Percentiles rank a stretch among this genome's conserved stretches.
Evolutionary conservation across 106 monocot genomes (phyloP).

Genomic region (Apostasia ramifera): DNA sequence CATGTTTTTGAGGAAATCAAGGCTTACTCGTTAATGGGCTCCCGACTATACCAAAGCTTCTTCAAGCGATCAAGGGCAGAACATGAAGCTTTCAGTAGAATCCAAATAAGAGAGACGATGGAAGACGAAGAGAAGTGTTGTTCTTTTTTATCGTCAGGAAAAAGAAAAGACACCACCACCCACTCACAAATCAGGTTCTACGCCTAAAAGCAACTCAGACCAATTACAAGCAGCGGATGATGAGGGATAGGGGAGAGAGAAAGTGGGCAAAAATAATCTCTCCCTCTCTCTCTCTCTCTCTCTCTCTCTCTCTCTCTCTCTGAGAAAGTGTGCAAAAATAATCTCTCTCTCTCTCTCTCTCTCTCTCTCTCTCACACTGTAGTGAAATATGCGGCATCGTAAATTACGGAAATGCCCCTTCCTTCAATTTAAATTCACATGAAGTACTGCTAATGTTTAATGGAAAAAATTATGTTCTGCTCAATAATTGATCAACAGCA

Average conservation of each 20-base stretch:
- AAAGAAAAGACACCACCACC: slow-evolving; percentile 18
- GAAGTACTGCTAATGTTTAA: too few species aligned
- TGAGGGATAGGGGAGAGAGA: background rate
- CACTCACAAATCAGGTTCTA: slow-evolving; percentile 48
- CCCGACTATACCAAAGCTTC: background rate
- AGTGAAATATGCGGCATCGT: too few species aligned
- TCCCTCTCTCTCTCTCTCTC: too few species aligned
- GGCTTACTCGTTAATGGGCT: slow-evolving; percentile 13
- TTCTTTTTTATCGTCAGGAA: background rate
- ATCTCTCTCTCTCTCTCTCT: too few species aligned
- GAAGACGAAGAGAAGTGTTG: background rate
- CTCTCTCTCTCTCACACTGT: too few species aligned
- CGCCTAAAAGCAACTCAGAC: slow-evolving; percentile 24
- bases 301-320: too few species aligned
- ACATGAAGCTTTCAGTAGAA: background rate
- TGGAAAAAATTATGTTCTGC: too few species aligned
- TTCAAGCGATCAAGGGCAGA: background rate
- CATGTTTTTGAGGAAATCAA: background rate
- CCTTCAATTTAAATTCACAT: too few species aligned
- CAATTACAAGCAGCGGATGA: slow-evolving; percentile 24
- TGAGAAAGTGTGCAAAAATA: too few species aligned
- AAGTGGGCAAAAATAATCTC: slow-evolving; percentile 4
- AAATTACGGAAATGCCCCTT: too few species aligned
- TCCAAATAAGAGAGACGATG: slow-evolving; percentile 3
- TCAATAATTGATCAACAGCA: too few species aligned